Evolutionary conservation across 1,284 basidiomycete species (phyloP).

Genomic region (Sporisorium scitamineum): DNA sequence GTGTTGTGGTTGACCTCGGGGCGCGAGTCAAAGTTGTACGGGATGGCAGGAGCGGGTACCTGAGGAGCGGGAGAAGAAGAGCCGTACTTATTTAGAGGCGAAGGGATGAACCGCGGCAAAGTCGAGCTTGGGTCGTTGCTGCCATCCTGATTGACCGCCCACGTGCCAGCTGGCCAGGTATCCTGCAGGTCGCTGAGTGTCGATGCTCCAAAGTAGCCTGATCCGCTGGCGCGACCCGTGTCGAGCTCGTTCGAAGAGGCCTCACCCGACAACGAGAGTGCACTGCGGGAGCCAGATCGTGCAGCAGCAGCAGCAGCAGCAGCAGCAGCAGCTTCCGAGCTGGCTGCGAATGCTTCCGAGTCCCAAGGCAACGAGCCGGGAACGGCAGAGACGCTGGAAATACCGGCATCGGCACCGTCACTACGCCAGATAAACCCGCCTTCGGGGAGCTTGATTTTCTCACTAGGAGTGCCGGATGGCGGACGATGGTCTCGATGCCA

Average conservation of each 20-base stretch:
- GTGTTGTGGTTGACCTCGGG: slow-evolving; percentile 13
- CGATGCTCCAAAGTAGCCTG: slow-evolving; percentile 36
- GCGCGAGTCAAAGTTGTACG: slow-evolving; percentile 38
- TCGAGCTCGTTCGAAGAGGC: slow-evolving; percentile 40
- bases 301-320: not conserved
- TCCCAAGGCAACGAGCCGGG: slow-evolving; percentile 43
- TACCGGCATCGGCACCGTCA: slow-evolving; percentile 40
- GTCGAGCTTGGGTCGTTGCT: slow-evolving; percentile 28
- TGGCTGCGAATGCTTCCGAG: slow-evolving; percentile 40
- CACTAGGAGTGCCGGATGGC: slow-evolving; percentile 29
- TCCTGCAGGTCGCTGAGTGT: slow-evolving; percentile 48
- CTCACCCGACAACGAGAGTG: slow-evolving; percentile 34
- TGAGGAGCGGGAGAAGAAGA: slow-evolving; percentile 35
- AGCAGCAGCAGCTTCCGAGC: slow-evolving; percentile 19
- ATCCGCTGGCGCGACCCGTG: slow-evolving; percentile 9
- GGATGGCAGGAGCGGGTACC: slow-evolving; percentile 9
- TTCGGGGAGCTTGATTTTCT: slow-evolving; percentile 50
- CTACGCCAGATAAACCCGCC: slow-evolving; percentile 58
- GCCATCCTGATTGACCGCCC: slow-evolving; percentile 42
- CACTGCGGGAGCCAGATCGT: slow-evolving; percentile 27
- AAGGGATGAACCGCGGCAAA: slow-evolving; percentile 44
- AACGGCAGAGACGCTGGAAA: slow-evolving; percentile 22
- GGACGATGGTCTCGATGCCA: slow-evolving; percentile 58
- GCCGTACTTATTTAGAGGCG: slow-evolving; percentile 39
- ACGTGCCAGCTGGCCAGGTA: slow-evolving; percentile 44